Evolutionary conservation across 2,329 filamentous ascomycete species (phyloP), one percentile per base, ranked within the genome.

Genomic region (Aphanoascus verrucosus): DNA sequence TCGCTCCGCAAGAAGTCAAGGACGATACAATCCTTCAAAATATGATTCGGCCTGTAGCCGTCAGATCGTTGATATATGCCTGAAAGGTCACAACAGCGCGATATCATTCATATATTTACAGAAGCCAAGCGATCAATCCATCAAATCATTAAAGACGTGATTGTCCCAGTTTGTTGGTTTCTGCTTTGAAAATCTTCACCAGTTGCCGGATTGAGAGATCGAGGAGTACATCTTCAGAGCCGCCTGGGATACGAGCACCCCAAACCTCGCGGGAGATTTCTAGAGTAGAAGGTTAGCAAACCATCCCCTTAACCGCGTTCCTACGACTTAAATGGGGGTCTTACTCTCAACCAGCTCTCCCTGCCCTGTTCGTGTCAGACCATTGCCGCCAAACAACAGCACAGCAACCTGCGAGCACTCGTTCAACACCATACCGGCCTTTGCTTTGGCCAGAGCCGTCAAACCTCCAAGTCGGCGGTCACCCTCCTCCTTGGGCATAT

Each of bases 311-410:
- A 28, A 28, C 3, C 3, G 23, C 3, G 23, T n/a, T n/a, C n/a
- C n/a, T n/a, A n/a, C n/a, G n/a, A n/a, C n/a, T n/a, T n/a, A n/a
- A n/a, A n/a, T n/a, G n/a, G n/a, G 40, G 52, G 43, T 79, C 78
- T 75, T 72, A 79, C 83, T 79, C 66, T 88, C 84, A 32, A 80
- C 77, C 57, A 86, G 70, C 67, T 86, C 84, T 17, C 86, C 86
- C 65, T 84, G 81, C 0, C 86, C 85, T 11, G 75, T 77, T 57
- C 76, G 77, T 0, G 85, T 87, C 60, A 81, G 86, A 0, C 85
- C 85, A 63, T 84, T 86, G 1, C 86, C 85, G 2, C 85, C 85
- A 65, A 88, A 88, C 20, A 89, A 67, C 53, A 88, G 66, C 45
- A 86, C 77, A 0, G 85, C 83, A 52, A 77, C 81, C 60, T 83